Base-by-base conservation (phyloP, 1,139 yeast species). In the Suhomyces atakaporum region DNA sequence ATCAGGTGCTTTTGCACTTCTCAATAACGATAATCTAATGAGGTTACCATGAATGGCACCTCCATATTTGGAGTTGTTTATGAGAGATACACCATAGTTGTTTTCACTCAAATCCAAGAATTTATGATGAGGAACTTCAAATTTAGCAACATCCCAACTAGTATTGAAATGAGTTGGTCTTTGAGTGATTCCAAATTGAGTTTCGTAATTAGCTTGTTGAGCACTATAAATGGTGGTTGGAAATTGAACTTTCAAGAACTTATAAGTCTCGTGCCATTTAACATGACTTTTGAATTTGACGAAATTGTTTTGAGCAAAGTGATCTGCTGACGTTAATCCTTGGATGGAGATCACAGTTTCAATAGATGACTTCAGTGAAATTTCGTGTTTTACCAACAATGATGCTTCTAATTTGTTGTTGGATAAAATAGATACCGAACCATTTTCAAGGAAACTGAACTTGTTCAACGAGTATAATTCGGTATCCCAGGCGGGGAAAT, bases 401-500 rank as follows among this genome's bases (percentile, higher is more conserved):
- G 89, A 73, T 1, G 84, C 77, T 41, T 81, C 74, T 30, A 83
- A 63, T 14, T 82, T 77, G 22, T 83, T 81, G 25, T 70, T 63
- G 35, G 72, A 73, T 26, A 75, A 64, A 19, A 85, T 68, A 16
- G 73, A 66, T 14, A 81, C 74, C 27, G 61, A 58, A 61, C 76
- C 56, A 66, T 51, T 47, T 7, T 50, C 46, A 42, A 72, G 53
- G 46, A 81, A 79, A 39, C 69, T 67, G 54, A 75, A 79, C 46
- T 83, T 85, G 47, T 82, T 84, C 45, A 85, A 73, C 0, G 95
- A 84, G 57, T 78, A 92, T 42, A 89, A 72, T 56, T 92, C 98
- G 0, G 97, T 90, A 57, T 92, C 97, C 97, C 98, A 92, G 2
- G 97, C 97, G 33, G 90, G 96, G 79, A 82, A 90, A 40, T 75